Evolutionary conservation across 805 yeast genomes (phyloP), one percentile per base, ranked within the genome.

Genomic region (Ogataea paradorogensis): DNA sequence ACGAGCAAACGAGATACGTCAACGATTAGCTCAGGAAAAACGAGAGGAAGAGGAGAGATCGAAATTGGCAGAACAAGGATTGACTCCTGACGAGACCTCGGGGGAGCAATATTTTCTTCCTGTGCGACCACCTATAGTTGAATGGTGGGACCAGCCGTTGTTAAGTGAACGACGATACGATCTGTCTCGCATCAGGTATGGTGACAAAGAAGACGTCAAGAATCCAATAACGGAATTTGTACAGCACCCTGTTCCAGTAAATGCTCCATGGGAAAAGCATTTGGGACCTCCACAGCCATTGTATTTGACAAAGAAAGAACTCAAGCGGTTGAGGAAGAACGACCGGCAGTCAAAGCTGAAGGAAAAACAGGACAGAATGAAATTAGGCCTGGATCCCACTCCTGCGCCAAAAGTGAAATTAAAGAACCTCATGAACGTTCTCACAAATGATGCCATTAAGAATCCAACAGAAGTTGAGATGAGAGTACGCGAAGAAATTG

Each of bases 401-500:
- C 96, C 96, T 0, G 83, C 83, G 5, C 95, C 96, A 3, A 93
- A 91, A 60, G 84, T 93, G 18, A 86, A 84, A 53, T 67, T 88
- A 30, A 77, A 83, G 30, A 93, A 91, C 57, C 71, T 93, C 61
- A 86, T 88, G 89, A 83, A 74, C 51, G 95, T 88, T 0, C 66
- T 84, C 34, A 86, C 97, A 2, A 79, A 85, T 51, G 95, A 86
- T 42, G 87, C 93, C 6, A 83, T 90, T 33, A 70, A 75, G 43
- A 95, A 93, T 56, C 98, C 99, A 1, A 91, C 98, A 0, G 78
- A 78, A 3, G 82, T 89, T 50, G 99, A 91, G 55, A 68, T 70
- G 59, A 62, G 71, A 35, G 96, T 93, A 0, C 69, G 75, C 30
- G 60, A 66, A 16, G 93, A 90, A 45, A 83, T 88, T 4, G 79